phyloP scores from a whole-genome alignment of 768 basidiomycete genomes.

The Flagelloscypha sp. region DNA sequence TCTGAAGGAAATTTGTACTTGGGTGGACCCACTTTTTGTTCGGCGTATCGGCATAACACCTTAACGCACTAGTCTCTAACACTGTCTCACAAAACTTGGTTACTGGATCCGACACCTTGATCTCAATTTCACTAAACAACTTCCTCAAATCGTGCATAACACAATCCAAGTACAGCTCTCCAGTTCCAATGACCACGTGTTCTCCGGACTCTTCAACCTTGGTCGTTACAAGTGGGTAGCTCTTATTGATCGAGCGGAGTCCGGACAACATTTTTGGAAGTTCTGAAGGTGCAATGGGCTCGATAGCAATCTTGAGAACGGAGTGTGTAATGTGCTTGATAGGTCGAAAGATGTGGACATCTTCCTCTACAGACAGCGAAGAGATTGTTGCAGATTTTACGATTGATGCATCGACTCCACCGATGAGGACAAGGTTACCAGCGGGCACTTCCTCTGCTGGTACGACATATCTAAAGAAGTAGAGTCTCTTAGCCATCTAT shows the following conservation, averaged over 20 bases:
- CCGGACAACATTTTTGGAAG: constrained; percentile 98
- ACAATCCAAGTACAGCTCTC: constrained; percentile 93
- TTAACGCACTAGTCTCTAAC: constrained; percentile 92
- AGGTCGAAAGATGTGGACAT: constrained; percentile 91
- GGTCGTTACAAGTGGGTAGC: constrained; percentile 87
- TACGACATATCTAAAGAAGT: constrained; percentile 66
- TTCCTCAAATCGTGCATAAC: constrained; percentile 92
- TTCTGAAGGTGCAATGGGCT: constrained; percentile 96
- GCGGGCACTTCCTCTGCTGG: constrained; percentile 83
- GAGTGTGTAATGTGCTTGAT: constrained; percentile 96
- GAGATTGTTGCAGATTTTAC: constrained; percentile 91
- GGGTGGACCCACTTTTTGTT: constrained; percentile 88
- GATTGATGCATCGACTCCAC: constrained; percentile 90
- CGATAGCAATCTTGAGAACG: constrained; percentile 95
- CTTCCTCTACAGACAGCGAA: constrained; percentile 64
- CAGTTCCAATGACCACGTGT: constrained; percentile 94
- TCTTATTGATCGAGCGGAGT: constrained; percentile 93
- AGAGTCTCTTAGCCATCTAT: background rate
- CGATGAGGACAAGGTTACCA: constrained; percentile 88
- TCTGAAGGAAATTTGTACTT: too few species aligned
- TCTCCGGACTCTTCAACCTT: constrained; percentile 99
- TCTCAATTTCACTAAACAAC: constrained; percentile 96
- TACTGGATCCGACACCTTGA: constrained; percentile 99
- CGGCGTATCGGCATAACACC: constrained; percentile 98
- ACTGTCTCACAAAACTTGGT: constrained; percentile 99